phyloP scores from a whole-genome alignment of 2,329 filamentous ascomycete species.

The Pyrenophora graminea region DNA sequence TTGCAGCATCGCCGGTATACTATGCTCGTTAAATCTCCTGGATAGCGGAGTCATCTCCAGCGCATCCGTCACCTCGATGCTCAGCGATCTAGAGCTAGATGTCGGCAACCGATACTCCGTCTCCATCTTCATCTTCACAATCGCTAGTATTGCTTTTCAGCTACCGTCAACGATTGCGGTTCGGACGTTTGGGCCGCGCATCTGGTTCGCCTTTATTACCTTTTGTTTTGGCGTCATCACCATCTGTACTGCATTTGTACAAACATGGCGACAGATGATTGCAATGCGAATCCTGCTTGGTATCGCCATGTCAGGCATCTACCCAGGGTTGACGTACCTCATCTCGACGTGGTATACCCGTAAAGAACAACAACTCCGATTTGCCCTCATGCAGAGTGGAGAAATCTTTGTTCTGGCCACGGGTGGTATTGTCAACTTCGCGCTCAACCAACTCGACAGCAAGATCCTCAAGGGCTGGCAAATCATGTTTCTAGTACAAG shows the following conservation, averaged over 20 bases:
- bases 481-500: slow-evolving; percentile 72
- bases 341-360: slow-evolving; percentile 68
- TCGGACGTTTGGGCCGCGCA: slow-evolving; percentile 65
- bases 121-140: slow-evolving; percentile 74
- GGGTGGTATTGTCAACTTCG: slow-evolving; percentile 69
- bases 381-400: slow-evolving; percentile 66
- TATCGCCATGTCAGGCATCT: slow-evolving; percentile 60
- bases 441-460: slow-evolving; percentile 66
- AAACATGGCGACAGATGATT: slow-evolving; percentile 72
- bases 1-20: slow-evolving; percentile 71
- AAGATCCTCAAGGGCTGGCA: slow-evolving; percentile 65
- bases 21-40: slow-evolving; percentile 70
- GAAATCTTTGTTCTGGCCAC: slow-evolving; percentile 69
- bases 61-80: slow-evolving; percentile 71
- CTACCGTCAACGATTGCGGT: slow-evolving; percentile 70
- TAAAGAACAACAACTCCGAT: slow-evolving; percentile 67
- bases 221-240: slow-evolving; percentile 67
- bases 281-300: slow-evolving; percentile 68
- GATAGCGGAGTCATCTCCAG: slow-evolving; percentile 72
- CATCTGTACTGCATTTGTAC: slow-evolving; percentile 69
- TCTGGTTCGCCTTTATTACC: slow-evolving; percentile 65
- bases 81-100: slow-evolving; percentile 64
- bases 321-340: slow-evolving; percentile 55
- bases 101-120: slow-evolving; percentile 68
- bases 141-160: slow-evolving; percentile 69